Conservation (phyloP, 495 filamentous ascomycete genomes). For the Annulohypoxylon stygium region DNA sequence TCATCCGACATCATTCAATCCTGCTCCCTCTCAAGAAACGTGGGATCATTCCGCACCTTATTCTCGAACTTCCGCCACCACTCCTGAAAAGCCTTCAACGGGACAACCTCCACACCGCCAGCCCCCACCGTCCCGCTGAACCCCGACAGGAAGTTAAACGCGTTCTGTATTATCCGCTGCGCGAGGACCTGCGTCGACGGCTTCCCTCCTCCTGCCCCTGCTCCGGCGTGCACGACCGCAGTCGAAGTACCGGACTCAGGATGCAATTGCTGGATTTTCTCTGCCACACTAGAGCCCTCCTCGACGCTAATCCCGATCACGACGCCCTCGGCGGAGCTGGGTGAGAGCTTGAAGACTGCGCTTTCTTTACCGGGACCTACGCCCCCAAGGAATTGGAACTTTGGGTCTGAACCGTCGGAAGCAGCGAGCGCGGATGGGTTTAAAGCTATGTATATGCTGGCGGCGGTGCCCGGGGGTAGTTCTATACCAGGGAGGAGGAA, state of each 20-base stretch:
- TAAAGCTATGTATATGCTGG: slow-evolving; percentile 85
- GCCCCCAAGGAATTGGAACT: slow-evolving; percentile 87
- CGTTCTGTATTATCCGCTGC: slow-evolving; percentile 93
- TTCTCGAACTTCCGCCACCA: slow-evolving; percentile 99
- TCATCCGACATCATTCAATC: slow-evolving; percentile 51
- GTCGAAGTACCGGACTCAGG: background rate
- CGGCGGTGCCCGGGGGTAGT: slow-evolving; percentile 81
- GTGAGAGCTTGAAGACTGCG: slow-evolving; percentile 81
- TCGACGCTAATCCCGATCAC: slow-evolving; percentile 89
- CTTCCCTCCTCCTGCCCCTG: slow-evolving; percentile 42
- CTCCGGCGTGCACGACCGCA: background rate
- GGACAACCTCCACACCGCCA: slow-evolving; percentile 82
- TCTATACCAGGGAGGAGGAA: slow-evolving; percentile 86
- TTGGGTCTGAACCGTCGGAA: slow-evolving; percentile 45
- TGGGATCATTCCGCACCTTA: slow-evolving; percentile 84
- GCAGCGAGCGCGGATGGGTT: slow-evolving; percentile 48
- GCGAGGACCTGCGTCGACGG: slow-evolving; percentile 80
- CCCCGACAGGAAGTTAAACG: slow-evolving; percentile 96
- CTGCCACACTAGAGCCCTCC: slow-evolving; percentile 74
- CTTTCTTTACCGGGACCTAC: slow-evolving; percentile 89
- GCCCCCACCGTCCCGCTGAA: slow-evolving; percentile 72
- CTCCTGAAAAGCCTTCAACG: slow-evolving; percentile 89
- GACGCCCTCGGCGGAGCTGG: slow-evolving; percentile 53
- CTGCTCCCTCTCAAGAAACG: slow-evolving; percentile 87
- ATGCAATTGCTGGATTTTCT: slow-evolving; percentile 72